phyloP scores from a whole-genome alignment of 176 grass and related monocot genomes.

The Oryza nivara region DNA sequence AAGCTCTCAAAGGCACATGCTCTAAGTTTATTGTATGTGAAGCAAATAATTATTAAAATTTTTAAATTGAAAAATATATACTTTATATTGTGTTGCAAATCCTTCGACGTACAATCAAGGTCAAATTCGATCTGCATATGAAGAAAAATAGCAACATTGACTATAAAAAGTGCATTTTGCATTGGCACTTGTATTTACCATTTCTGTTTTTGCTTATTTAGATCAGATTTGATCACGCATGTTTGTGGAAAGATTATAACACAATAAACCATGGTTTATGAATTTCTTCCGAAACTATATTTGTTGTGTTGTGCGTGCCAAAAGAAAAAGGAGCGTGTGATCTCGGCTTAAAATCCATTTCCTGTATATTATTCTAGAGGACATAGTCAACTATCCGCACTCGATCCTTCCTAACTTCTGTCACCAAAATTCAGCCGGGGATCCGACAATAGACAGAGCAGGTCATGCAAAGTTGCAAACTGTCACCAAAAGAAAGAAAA shows the following conservation, averaged over 20 bases:
- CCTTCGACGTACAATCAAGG: too few relatives aligned
- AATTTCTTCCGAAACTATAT: too few relatives aligned
- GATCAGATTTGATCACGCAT: not conserved
- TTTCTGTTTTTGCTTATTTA: not conserved
- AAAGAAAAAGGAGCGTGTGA: not conserved
- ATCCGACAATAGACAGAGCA: not conserved
- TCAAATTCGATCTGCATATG: too few relatives aligned
- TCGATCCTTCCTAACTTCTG: not conserved
- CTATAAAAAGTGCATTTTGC: too few relatives aligned
- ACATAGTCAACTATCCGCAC: not conserved
- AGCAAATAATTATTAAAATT: too few relatives aligned
- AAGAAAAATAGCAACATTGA: not conserved
- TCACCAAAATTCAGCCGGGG: not conserved
- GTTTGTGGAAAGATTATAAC: too few relatives aligned
- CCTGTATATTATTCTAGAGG: not conserved
- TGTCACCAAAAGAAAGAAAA: not conserved
- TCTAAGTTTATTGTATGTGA: too few relatives aligned
- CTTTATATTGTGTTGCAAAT: too few relatives aligned
- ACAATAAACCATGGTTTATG: too few relatives aligned
- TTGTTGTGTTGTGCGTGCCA: too few relatives aligned
- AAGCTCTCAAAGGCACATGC: too few relatives aligned
- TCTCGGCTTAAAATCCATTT: not conserved
- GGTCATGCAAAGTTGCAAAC: not conserved
- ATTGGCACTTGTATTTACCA: not conserved
- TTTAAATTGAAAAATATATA: too few relatives aligned